Evolutionary conservation across 2,329 filamentous ascomycete genomes (phyloP), one percentile per base, ranked within the genome.

Genomic region (Cephalotrichum gorgonifer): DNA sequence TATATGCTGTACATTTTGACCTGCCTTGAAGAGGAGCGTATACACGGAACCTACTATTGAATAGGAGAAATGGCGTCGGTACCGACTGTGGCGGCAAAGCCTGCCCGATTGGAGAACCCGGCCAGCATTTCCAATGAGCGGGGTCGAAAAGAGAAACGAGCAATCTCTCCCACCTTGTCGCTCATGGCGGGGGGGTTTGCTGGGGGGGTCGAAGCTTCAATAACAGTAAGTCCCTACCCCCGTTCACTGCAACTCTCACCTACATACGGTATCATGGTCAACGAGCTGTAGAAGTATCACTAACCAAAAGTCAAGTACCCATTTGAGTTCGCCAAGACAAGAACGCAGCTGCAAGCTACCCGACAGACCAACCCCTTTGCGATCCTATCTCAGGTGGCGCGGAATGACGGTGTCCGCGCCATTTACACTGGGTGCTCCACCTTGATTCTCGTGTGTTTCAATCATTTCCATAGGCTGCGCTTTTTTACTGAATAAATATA

Each of bases 261-360:
- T 39, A 4, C 3, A 22, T 11, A 4, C 3, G 8, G 30, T 33
- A 9, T 39, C 20, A 9, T 22, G 7, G 7, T 4, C 15, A 2
- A 22, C 7, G n/a, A n/a, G 17, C 3, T 2, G 35, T 9, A 39
- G 9, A 11, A 22, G n/a, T n/a, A 17, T 20, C n/a, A n/a, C n/a
- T 22, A 22, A 39, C 6, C n/a, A 22, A 28, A 6, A n/a, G 51
- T n/a, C 17, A 51, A 73, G 66, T 83, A 83, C 60, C 81, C 81
- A 0, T 77, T 84, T 55, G 81, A 85, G 57, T 85, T 83, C 55
- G 79, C 80, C 48, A 85, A 85, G 62, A 84, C 81, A 1, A 68
- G 78, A 49, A 72, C 79, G 3, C 79, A 84, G 54, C 65, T 82
- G n/a, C 66, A 62, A 7, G 47, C 65, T 42, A 63, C 57, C 38